Percentiles rank a stretch among this genome's conserved stretches.
Conservation (phyloP, 2,329 filamentous ascomycete species). For the Ascosphaera acerosa region DNA sequence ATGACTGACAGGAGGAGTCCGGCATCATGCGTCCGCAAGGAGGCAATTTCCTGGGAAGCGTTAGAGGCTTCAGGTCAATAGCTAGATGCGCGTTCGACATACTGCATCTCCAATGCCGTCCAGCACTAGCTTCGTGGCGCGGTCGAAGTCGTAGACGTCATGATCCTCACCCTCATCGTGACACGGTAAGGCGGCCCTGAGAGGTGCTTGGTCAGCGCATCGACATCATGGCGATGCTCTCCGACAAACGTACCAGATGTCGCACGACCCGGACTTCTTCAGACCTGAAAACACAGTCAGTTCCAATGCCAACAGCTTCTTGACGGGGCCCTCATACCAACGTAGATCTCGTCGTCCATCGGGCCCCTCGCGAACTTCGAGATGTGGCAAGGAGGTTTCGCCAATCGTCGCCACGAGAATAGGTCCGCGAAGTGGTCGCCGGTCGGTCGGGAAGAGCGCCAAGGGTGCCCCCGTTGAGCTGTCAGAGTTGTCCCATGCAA, state of each 20-base stretch:
- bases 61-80: not conserved
- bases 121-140: not conserved
- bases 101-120: not conserved
- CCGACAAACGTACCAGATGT: not conserved
- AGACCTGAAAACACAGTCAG: not conserved
- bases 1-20: not conserved
- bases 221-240: not conserved
- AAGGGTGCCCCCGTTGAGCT: too few relatives aligned
- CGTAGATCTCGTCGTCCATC: not conserved
- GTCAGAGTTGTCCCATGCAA: not conserved
- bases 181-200: not conserved
- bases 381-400: not conserved
- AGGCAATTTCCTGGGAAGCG: not conserved
- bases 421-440: not conserved
- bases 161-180: not conserved
- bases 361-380: not conserved
- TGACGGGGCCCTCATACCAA: not conserved
- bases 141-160: not conserved
- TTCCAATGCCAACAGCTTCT: not conserved
- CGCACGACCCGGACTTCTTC: not conserved
- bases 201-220: not conserved
- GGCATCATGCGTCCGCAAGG: not conserved
- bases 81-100: not conserved
- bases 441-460: not conserved
- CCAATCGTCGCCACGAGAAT: not conserved